Conservation (phyloP, 2,329 filamentous ascomycete species). For the Fusarium burgessii region DNA sequence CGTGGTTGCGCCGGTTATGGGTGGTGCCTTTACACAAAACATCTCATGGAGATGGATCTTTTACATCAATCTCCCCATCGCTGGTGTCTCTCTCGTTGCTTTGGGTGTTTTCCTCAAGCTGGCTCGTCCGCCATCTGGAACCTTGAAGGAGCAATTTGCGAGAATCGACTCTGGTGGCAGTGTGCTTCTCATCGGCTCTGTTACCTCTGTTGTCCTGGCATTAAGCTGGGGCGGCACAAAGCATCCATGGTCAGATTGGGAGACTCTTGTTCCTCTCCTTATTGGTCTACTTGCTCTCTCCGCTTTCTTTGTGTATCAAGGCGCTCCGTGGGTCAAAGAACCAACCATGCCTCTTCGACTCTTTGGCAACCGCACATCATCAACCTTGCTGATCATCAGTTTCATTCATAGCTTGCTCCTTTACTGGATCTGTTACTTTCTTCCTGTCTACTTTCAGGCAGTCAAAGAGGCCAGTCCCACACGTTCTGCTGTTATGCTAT, state of each 20-base stretch:
- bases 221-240: conserved; percentile 65
- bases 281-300: conserved; percentile 55
- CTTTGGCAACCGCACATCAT: conserved; percentile 58
- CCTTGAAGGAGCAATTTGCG: conserved; percentile 25
- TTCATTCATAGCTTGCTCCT: conserved; percentile 44
- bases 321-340: conserved; percentile 40
- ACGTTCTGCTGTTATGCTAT: conserved; percentile 49
- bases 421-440: conserved; percentile 56
- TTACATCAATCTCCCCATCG: conserved; percentile 55
- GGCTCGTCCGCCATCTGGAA: conserved; percentile 27
- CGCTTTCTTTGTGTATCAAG: conserved; percentile 54
- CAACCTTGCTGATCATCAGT: conserved; percentile 26
- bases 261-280: conserved; percentile 61
- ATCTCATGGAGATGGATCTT: conserved; percentile 60
- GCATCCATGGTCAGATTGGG: conserved; percentile 61
- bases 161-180: conserved; percentile 58
- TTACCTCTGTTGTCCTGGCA: conserved; percentile 59
- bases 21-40: conserved; percentile 43
- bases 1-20: conserved; percentile 51
- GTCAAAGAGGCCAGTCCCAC: conserved; percentile 52
- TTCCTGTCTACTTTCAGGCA: conserved; percentile 62
- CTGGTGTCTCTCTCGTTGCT: conserved; percentile 35
- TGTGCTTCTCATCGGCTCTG: conserved; percentile 52
- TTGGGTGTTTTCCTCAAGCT: conserved; percentile 44
- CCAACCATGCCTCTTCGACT: conserved; percentile 58